These are phyloP conservation scores for Penstemon davidsonii DNA, from an alignment of 257 asterid genomes.

Conservation along the genomic window DNA sequence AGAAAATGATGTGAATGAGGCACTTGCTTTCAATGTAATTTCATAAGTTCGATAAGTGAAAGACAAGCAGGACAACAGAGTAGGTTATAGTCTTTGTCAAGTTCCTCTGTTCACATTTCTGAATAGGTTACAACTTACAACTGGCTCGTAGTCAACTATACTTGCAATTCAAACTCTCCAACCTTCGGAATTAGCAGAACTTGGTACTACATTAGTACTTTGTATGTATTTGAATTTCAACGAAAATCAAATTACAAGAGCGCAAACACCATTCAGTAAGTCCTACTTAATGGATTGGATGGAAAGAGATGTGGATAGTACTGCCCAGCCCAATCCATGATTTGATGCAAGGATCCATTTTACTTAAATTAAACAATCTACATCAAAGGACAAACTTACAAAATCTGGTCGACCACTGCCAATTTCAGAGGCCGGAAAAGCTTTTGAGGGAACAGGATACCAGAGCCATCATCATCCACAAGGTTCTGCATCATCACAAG, in stretches of 20 bases:
- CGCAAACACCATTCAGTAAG: not conserved
- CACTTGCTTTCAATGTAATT: not conserved
- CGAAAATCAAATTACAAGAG: not conserved
- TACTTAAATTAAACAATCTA: not conserved
- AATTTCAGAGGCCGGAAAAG: slow-evolving; percentile 66
- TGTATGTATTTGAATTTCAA: not conserved
- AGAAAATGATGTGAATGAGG: not conserved
- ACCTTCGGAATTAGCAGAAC: not conserved
- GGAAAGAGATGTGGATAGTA: not conserved
- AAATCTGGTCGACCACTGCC: slow-evolving; percentile 50
- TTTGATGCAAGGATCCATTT: not conserved
- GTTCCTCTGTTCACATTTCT: not conserved
- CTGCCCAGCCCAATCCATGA: not conserved
- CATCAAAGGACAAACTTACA: slow-evolving; percentile 47
- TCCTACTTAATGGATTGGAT: not conserved
- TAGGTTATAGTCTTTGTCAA: not conserved
- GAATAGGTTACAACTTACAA: not conserved
- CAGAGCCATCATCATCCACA: slow-evolving; percentile 36
- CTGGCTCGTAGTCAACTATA: not conserved
- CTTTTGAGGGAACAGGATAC: slow-evolving; percentile 52
- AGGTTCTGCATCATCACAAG: slow-evolving; percentile 35
- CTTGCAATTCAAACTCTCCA: not conserved
- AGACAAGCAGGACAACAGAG: not conserved
- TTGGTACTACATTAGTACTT: not conserved
- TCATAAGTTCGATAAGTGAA: not conserved